Base-by-base conservation (phyloP, 306 rosid species). In the Hippophae rhamnoides region DNA sequence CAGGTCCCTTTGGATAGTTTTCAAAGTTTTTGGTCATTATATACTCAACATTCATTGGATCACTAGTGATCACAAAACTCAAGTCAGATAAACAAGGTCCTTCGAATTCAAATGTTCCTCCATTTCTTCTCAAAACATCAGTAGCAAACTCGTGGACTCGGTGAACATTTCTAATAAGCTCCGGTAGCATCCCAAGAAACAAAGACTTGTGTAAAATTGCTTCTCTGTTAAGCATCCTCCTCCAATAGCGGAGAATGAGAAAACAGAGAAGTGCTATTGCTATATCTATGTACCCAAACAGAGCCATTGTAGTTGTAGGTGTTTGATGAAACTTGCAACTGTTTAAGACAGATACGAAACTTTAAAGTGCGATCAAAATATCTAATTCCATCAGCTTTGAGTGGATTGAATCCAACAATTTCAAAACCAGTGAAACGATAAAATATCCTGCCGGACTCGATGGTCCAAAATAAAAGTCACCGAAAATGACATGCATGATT, bases 1-100 rank as follows among this genome's bases (percentile, higher is more conserved):
- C 68, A 0, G 72, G 48, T 5, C 78, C 82, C 40, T 68, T 69
- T 1, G 65, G 63, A 25, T 64, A 77, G 9, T 72, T 72, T 0
- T 54, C 43, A 18, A 72, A 72, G 42, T 56, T 65, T 18, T 6
- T 31, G 55, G 43, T 69, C 41, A 57, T 13, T 5, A 77, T 72
- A 63, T 77, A 63, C 12, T 67, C 67, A 3, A 83, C 68, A 7
- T 83, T 83, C 31, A 45, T 23, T 12, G 81, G 78, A 54, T 83
- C 76, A 0, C 64, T 52, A 0, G 86, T 79, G 8, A 64, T 0
- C 6, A 72, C 13, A 9, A 62, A 58, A 14, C 57, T 43, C 26
- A 63, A 48, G 6, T 44, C 23, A 4, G 66, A 13, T 10, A 62
- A 63, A 79, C 73, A 75, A 0, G 78, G 77, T 56, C 85, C 82